Evolutionary conservation across 768 basidiomycete genomes (phyloP).

Genomic region (Neoboletus magnificus): DNA sequence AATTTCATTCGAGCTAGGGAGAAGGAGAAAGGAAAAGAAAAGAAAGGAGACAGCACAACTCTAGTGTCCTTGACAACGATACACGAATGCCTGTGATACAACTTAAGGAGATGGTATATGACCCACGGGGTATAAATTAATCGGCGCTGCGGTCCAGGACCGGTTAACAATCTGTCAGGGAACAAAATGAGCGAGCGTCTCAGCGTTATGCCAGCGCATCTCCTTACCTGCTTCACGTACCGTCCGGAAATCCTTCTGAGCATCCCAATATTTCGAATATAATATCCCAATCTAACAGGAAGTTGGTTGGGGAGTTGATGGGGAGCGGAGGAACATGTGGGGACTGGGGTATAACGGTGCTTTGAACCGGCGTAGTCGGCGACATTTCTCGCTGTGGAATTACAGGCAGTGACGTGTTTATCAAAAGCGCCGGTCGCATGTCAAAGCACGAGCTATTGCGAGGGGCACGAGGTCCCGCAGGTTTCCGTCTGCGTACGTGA

Average conservation of each 20-base stretch:
- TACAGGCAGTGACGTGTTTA: conserved; percentile 14
- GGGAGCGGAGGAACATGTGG: conserved; percentile 3
- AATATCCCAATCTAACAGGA: conserved; percentile 29
- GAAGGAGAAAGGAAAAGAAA: neutral
- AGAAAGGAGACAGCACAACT: neutral
- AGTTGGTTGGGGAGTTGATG: conserved; percentile 15
- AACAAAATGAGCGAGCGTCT: neutral
- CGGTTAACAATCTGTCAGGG: conserved; percentile 1
- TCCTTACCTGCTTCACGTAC: conserved; percentile 11
- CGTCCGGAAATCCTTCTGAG: neutral
- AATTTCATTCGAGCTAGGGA: neutral
- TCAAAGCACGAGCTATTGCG: conserved; percentile 3
- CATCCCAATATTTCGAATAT: conserved; percentile 30
- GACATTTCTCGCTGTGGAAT: conserved; percentile 8
- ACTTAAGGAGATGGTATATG: conserved; percentile 4
- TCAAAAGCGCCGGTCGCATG: conserved; percentile 12
- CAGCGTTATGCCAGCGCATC: neutral
- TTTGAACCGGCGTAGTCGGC: conserved; percentile 1
- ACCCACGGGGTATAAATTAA: conserved; percentile 1
- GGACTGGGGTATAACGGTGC: neutral
- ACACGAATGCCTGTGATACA: conserved; percentile 1
- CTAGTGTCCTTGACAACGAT: conserved; percentile 8
- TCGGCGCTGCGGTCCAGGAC: neutral
- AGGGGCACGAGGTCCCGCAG: conserved; percentile 27
- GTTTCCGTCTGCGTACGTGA: conserved; percentile 19